These are phyloP conservation scores for Sanghuangporus baumii DNA, from an alignment of 1,284 basidiomycete species.

Conservation along the genomic window DNA sequence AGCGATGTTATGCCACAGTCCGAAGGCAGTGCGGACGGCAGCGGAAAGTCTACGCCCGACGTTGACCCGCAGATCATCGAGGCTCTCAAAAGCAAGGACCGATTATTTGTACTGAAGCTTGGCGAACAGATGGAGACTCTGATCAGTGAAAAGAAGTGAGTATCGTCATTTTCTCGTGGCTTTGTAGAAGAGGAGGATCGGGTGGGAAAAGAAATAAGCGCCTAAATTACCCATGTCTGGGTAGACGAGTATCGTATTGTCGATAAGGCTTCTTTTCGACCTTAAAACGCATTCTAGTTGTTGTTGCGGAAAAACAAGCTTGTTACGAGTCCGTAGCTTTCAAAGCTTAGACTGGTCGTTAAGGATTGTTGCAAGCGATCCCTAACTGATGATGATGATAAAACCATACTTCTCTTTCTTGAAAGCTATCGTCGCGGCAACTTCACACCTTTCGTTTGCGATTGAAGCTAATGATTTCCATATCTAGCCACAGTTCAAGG, in stretches of 20 bases:
- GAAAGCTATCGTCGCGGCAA: not conserved
- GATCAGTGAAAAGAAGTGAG: slow-evolving; percentile 66
- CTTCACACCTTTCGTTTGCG: not conserved
- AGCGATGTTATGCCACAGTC: slow-evolving; percentile 2
- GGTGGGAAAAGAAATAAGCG: not conserved
- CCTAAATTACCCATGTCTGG: not conserved
- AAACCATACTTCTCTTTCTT: not conserved
- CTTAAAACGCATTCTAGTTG: too few relatives aligned
- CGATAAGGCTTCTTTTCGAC: too few relatives aligned
- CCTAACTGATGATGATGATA: not conserved
- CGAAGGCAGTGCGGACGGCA: slow-evolving; percentile 5
- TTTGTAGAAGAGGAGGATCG: not conserved
- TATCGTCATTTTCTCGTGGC: slow-evolving; percentile 20
- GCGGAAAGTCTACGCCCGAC: slow-evolving; percentile 30
- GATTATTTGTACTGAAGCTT: slow-evolving; percentile 76
- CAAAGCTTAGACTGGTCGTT: not conserved
- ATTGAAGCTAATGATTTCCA: not conserved
- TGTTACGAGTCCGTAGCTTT: not conserved
- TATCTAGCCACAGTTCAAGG: slow-evolving; percentile 37
- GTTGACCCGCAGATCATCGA: slow-evolving; percentile 74
- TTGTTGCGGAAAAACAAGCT: too few relatives aligned
- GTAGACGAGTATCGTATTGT: too few relatives aligned
- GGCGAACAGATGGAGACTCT: slow-evolving; percentile 76
- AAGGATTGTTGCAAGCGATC: not conserved
- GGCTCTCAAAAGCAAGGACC: slow-evolving; percentile 80